Evolutionary conservation across 768 basidiomycete species (phyloP).

Genomic region (Podaxis mareebaensis): DNA sequence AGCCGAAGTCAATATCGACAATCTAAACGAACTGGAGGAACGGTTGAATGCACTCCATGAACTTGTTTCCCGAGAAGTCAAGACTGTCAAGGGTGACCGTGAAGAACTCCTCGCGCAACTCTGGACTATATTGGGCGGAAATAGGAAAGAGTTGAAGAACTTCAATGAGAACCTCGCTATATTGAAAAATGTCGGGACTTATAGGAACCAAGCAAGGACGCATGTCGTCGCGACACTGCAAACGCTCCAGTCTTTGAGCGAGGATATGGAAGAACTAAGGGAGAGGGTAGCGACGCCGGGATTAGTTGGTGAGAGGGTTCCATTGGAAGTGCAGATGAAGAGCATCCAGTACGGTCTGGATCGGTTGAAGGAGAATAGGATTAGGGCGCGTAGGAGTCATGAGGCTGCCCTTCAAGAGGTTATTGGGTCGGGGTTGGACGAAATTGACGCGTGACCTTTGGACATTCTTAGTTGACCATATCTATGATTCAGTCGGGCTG

Average conservation of each 20-base stretch:
- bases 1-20: constrained; percentile 54
- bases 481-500: neutral
- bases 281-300: constrained; percentile 72
- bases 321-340: constrained; percentile 74
- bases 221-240: constrained; percentile 71
- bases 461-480: neutral
- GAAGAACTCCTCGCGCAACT: constrained; percentile 61
- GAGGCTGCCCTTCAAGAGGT: constrained; percentile 25
- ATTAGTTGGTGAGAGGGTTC: constrained; percentile 56
- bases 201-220: constrained; percentile 59
- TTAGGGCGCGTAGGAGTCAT: constrained; percentile 49
- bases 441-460: neutral
- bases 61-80: constrained; percentile 59
- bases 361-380: constrained; percentile 58
- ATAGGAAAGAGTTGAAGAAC: constrained; percentile 47
- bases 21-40: constrained; percentile 65
- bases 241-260: constrained; percentile 61
- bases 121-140: constrained; percentile 72
- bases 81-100: constrained; percentile 40
- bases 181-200: constrained; percentile 54
- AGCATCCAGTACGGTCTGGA: constrained; percentile 68
- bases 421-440: constrained; percentile 25
- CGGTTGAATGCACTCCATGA: constrained; percentile 58
- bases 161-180: constrained; percentile 53
- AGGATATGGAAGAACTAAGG: constrained; percentile 76